Evolutionary conservation across 306 rosid genomes (phyloP).

Genomic region (Gynostemma pentaphyllum): DNA sequence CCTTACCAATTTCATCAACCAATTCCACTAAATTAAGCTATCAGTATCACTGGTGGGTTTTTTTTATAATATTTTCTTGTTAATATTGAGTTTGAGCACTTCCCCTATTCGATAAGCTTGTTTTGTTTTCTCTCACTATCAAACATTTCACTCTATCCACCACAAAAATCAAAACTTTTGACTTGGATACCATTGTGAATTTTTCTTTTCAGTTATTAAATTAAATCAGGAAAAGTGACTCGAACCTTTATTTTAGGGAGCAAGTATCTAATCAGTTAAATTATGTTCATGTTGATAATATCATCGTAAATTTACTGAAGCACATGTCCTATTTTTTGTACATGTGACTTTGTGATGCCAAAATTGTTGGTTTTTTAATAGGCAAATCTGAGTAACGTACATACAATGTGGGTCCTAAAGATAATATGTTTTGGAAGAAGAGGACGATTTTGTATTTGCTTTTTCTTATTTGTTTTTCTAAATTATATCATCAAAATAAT

Average conservation of each 20-base stretch:
- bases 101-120: not conserved
- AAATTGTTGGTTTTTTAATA: conserved; percentile 2
- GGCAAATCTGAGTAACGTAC: not conserved
- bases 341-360: not conserved
- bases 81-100: no score
- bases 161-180: not conserved
- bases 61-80: no score
- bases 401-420: conserved; percentile 2
- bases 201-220: no score
- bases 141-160: not conserved
- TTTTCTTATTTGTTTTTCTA: not conserved
- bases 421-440: not conserved
- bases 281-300: not conserved
- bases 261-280: no score
- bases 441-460: not conserved
- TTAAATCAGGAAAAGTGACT: no score
- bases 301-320: not conserved
- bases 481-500: not conserved
- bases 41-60: no score
- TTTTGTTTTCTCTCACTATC: not conserved
- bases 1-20: no score
- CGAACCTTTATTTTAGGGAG: no score
- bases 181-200: conserved; percentile 3
- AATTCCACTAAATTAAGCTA: no score
- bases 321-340: not conserved